Percentiles rank a stretch among this genome's conserved stretches.
These are phyloP conservation scores for Desmodesmus armatus DNA, from an alignment of 139 green algal species.

Conservation along the genomic window DNA sequence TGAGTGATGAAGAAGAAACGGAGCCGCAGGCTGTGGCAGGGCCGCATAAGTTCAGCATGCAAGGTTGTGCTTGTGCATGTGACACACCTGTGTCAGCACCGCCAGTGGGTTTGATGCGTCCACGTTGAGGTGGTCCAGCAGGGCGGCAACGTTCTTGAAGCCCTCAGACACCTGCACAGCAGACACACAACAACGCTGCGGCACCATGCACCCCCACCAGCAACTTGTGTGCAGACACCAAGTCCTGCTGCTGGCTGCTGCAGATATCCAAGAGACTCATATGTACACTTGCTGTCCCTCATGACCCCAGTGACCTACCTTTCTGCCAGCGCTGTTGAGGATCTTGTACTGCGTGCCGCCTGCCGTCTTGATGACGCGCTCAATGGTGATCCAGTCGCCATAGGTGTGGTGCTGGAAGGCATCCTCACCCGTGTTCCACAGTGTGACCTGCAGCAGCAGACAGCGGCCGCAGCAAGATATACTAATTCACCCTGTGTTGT, in stretches of 20 bases:
- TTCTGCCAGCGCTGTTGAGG: no score
- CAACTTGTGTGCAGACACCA: not conserved
- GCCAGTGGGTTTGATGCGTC: constrained; percentile 66
- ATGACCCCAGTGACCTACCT: no score
- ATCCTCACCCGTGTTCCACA: constrained; percentile 80
- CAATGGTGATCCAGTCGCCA: constrained; percentile 38
- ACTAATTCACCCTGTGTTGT: no score
- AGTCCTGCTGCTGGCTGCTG: not conserved
- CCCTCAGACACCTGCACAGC: constrained; percentile 11
- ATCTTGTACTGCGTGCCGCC: no score
- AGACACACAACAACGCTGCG: not conserved
- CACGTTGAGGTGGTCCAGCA: constrained; percentile 64
- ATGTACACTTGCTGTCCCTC: no score
- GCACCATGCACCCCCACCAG: not conserved
- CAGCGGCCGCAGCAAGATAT: not conserved
- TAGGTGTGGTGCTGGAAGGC: constrained; percentile 61
- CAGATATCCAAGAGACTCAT: no score
- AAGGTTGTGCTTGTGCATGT: not conserved
- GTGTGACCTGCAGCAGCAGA: constrained; percentile 56
- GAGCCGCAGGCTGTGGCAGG: not conserved
- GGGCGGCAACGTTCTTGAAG: constrained; percentile 32
- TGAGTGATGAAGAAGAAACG: no score
- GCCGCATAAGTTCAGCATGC: not conserved
- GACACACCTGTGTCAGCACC: constrained; percentile 65
- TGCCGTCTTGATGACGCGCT: constrained; percentile 43